These are phyloP conservation scores for Zopfochytrium polystomum DNA, from an alignment of 371 early-diverging fungal genomes.

Conservation along the genomic window DNA sequence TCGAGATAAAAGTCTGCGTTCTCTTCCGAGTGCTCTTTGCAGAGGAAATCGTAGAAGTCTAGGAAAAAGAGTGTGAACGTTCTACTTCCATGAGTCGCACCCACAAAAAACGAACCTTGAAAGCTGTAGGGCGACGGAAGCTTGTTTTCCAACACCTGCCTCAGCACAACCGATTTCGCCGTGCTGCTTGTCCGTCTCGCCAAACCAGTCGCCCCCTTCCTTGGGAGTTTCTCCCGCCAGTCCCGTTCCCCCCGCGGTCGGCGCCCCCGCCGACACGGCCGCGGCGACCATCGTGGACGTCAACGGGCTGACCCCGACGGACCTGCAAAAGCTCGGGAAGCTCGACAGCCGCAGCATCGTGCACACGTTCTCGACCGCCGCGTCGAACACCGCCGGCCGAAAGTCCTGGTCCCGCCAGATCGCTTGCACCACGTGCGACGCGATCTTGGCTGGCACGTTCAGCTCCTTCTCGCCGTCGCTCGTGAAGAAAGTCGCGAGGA, in stretches of 20 bases:
- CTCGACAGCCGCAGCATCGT: slow-evolving; percentile 27
- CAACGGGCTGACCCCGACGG: too few species aligned
- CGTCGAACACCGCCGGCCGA: slow-evolving; percentile 30
- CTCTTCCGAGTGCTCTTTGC: slow-evolving; percentile 28
- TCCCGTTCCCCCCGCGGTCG: too few species aligned
- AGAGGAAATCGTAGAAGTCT: slow-evolving; percentile 16
- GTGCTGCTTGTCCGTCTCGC: too few species aligned
- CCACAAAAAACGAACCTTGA: too few species aligned
- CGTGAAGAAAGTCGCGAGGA: slow-evolving; percentile 23
- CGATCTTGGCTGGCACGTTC: slow-evolving; percentile 24
- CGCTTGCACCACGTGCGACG: slow-evolving; percentile 10
- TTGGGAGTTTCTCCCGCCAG: not conserved
- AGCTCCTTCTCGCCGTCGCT: slow-evolving; percentile 25
- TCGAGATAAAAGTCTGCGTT: slow-evolving; percentile 28
- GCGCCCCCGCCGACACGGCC: too few species aligned
- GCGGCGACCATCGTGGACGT: too few species aligned
- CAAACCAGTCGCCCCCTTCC: too few species aligned
- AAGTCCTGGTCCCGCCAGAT: slow-evolving; percentile 18
- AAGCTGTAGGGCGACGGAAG: slow-evolving; percentile 11
- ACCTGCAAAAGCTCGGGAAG: slow-evolving; percentile 33
- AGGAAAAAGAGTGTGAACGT: too few species aligned
- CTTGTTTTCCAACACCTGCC: slow-evolving; percentile 17
- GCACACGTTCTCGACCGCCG: slow-evolving; percentile 24
- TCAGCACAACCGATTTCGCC: too few species aligned
- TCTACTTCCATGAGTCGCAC: too few species aligned